Percentiles rank a stretch among this genome's conserved stretches.
Conservation (phyloP, 305 asterid species). For the Fraxinus greggii region DNA sequence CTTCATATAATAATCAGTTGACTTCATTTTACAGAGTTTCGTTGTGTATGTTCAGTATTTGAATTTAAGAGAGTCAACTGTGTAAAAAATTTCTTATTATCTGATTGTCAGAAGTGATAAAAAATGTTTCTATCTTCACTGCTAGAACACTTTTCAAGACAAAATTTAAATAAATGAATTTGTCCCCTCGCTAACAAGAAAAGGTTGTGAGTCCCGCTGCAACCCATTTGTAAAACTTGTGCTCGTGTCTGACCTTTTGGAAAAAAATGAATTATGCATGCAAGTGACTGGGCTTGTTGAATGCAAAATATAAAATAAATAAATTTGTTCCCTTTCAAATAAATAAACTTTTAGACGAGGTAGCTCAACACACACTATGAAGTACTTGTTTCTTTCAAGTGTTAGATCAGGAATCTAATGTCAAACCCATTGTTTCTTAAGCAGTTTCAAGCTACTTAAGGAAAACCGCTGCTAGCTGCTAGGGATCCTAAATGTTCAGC, state of each 20-base stretch:
- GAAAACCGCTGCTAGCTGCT: conserved; percentile 87
- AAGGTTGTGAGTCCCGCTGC: neutral
- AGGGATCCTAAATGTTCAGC: conserved; percentile 95
- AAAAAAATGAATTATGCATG: neutral
- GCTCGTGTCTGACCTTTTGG: neutral
- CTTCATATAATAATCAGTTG: neutral
- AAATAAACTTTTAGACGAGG: neutral
- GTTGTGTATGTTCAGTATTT: neutral
- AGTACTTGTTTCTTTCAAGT: conserved; percentile 1
- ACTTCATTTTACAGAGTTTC: neutral
- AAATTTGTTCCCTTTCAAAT: neutral
- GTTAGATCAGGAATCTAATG: conserved; percentile 15
- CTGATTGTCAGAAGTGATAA: conserved; percentile 6
- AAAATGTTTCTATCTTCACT: neutral
- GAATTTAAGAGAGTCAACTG: neutral
- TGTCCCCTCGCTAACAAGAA: neutral
- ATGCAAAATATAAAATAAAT: neutral
- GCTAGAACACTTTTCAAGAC: neutral
- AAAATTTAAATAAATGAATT: neutral
- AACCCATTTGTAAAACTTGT: neutral
- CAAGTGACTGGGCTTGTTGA: neutral
- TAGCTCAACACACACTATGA: neutral
- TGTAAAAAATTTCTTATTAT: neutral
- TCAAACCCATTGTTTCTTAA: conserved; percentile 23
- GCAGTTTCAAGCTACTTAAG: conserved; percentile 95